These are phyloP conservation scores for Xylaria sp. DNA, from an alignment of 2,329 filamentous ascomycete genomes.

Conservation along the genomic window DNA sequence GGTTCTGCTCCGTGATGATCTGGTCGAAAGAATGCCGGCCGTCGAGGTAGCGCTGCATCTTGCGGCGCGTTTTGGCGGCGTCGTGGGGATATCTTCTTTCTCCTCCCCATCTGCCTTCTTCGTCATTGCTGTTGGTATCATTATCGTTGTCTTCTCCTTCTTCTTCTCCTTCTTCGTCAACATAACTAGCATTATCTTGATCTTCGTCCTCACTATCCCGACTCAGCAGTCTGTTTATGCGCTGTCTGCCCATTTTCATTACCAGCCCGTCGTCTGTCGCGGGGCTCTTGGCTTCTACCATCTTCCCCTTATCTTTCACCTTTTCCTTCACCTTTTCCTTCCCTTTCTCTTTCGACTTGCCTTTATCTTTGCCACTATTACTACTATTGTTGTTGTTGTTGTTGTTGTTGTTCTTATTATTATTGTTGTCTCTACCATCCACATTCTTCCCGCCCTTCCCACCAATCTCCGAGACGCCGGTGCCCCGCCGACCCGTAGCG, in stretches of 20 bases:
- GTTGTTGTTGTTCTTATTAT: slow-evolving; percentile 15
- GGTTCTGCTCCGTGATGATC: slow-evolving; percentile 76
- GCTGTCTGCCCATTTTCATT: slow-evolving; percentile 21
- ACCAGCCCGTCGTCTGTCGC: slow-evolving; percentile 21
- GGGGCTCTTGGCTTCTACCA: background rate
- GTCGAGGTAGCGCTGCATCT: slow-evolving; percentile 72
- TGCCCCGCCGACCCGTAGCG: slow-evolving; percentile 58
- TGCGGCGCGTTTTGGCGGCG: slow-evolving; percentile 37
- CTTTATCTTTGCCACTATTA: slow-evolving; percentile 25
- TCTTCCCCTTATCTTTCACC: background rate
- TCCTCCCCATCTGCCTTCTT: slow-evolving; percentile 28
- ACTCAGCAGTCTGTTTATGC: background rate
- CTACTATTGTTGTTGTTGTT: background rate
- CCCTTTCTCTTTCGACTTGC: background rate
- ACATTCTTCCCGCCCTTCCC: too few relatives aligned
- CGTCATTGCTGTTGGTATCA: slow-evolving; percentile 1
- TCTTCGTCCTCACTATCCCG: background rate
- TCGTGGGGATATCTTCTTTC: background rate
- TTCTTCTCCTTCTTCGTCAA: background rate
- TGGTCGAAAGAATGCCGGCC: slow-evolving; percentile 80
- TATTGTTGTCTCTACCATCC: too few relatives aligned
- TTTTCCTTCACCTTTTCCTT: slow-evolving; percentile 31
- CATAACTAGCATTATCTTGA: background rate
- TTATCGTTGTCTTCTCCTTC: slow-evolving; percentile 8
- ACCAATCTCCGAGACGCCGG: too few relatives aligned